Percentiles rank a stretch among this genome's conserved stretches.
Conservation (phyloP, 164 flowering plant species). For the Litsea cubeba region DNA sequence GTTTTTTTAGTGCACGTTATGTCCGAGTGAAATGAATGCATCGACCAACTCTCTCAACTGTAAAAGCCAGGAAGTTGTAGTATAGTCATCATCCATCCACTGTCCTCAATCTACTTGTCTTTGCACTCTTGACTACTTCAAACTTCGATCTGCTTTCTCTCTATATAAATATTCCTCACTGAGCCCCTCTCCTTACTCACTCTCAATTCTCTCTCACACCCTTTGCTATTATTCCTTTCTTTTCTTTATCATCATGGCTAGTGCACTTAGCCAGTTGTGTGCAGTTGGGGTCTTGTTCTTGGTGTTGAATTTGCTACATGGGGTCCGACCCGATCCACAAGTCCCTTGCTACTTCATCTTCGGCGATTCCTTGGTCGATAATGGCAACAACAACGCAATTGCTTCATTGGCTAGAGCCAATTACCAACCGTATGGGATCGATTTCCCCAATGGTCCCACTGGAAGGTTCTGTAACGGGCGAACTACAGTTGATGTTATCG, state of each 20-base stretch:
- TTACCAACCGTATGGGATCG: slow-evolving; percentile 72
- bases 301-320: neutral
- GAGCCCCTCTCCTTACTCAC: neutral
- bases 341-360: slow-evolving; percentile 77
- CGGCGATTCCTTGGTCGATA: slow-evolving; percentile 78
- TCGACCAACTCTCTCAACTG: slow-evolving; percentile 16
- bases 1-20: neutral
- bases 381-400: slow-evolving; percentile 68
- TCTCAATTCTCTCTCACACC: neutral
- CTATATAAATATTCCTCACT: neutral
- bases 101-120: too few species aligned
- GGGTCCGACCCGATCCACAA: slow-evolving; percentile 27
- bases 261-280: slow-evolving; percentile 2
- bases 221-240: neutral
- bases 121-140: neutral
- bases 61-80: slow-evolving; percentile 1
- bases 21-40: slow-evolving; percentile 18
- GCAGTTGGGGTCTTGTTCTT: slow-evolving; percentile 3
- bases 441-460: slow-evolving; percentile 57
- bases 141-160: neutral
- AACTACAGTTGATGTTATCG: slow-evolving; percentile 57
- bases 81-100: neutral
- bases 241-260: neutral
- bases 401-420: slow-evolving; percentile 57
- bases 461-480: slow-evolving; percentile 33